Percentiles rank a stretch among this genome's conserved stretches.
These are phyloP conservation scores for Kwoniella heveanensis DNA, from an alignment of 768 basidiomycete species.

Conservation along the genomic window DNA sequence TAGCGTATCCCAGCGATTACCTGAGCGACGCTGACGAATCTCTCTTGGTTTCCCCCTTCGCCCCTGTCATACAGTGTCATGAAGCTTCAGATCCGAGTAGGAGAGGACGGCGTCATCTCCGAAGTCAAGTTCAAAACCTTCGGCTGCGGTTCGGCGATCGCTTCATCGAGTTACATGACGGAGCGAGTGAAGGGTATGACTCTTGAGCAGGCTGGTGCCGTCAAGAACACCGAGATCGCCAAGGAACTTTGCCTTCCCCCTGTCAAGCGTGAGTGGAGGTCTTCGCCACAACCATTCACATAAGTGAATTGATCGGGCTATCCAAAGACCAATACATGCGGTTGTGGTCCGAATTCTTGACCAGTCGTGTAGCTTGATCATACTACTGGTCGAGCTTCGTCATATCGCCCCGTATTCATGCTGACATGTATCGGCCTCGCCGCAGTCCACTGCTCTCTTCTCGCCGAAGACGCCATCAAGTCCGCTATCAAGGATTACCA, in stretches of 20 bases:
- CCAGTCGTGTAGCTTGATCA: too few relatives aligned
- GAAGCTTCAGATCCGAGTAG: conserved; percentile 98
- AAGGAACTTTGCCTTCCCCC: conserved; percentile 94
- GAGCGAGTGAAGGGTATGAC: conserved; percentile 94
- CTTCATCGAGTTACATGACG: conserved; percentile 97
- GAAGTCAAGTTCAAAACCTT: conserved; percentile 99
- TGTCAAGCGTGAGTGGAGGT: conserved; percentile 68
- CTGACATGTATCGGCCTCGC: too few relatives aligned
- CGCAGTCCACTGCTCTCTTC: conserved; percentile 65
- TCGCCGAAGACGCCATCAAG: conserved; percentile 96
- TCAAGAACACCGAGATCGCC: conserved; percentile 99
- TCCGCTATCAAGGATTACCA: conserved; percentile 96
- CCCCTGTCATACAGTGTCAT: conserved; percentile 69
- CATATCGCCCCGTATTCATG: too few relatives aligned
- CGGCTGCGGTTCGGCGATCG: conserved; percentile 91
- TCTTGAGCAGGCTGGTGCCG: conserved; percentile 89
- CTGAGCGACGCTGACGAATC: neutral
- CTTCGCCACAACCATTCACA: too few relatives aligned
- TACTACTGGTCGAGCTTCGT: too few relatives aligned
- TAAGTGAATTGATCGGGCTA: too few relatives aligned
- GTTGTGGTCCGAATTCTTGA: too few relatives aligned
- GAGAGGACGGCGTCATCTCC: conserved; percentile 82
- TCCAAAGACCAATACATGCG: too few relatives aligned
- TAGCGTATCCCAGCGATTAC: too few relatives aligned
- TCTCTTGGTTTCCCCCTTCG: too few relatives aligned